Evolutionary conservation across 805 yeast genomes (phyloP).

Genomic region (Wickerhamiella lipophila): DNA sequence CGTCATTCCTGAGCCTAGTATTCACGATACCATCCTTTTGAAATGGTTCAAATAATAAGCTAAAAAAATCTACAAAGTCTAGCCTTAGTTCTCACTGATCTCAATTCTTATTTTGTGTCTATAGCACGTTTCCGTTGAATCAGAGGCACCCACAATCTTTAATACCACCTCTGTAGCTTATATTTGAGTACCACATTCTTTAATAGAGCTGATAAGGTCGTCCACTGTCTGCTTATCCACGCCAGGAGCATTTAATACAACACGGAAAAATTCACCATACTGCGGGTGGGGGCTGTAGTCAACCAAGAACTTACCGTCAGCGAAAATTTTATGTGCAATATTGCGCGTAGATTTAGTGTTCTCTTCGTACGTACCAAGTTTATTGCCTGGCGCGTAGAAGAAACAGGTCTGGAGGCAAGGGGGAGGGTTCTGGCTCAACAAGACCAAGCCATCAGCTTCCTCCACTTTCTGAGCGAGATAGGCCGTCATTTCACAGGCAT

Average conservation of each 20-base stretch:
- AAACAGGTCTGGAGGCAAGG: constrained; percentile 79
- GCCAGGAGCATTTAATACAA: constrained; percentile 65
- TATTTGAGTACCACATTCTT: constrained; percentile 13
- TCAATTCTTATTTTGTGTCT: too few species aligned
- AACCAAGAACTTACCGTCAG: constrained; percentile 52
- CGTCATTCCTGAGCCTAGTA: constrained; percentile 25
- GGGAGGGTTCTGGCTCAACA: constrained; percentile 48
- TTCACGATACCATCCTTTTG: constrained; percentile 27
- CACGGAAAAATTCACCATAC: constrained; percentile 71
- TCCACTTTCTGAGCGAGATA: constrained; percentile 42
- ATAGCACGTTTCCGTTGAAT: too few species aligned
- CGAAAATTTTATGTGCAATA: constrained; percentile 49
- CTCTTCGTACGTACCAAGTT: constrained; percentile 25
- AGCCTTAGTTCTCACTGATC: too few species aligned
- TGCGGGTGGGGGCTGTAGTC: constrained; percentile 62
- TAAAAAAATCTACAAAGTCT: neutral
- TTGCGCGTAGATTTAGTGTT: constrained; percentile 47
- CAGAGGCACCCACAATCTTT: too few species aligned
- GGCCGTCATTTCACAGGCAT: constrained; percentile 53
- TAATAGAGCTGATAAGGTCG: constrained; percentile 32
- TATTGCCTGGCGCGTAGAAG: constrained; percentile 43
- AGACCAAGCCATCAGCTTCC: constrained; percentile 35
- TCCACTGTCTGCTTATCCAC: constrained; percentile 37
- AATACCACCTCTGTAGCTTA: too few species aligned
- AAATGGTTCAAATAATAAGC: neutral